phyloP scores from a whole-genome alignment of 768 basidiomycete genomes.

The Boletus fagicola region DNA sequence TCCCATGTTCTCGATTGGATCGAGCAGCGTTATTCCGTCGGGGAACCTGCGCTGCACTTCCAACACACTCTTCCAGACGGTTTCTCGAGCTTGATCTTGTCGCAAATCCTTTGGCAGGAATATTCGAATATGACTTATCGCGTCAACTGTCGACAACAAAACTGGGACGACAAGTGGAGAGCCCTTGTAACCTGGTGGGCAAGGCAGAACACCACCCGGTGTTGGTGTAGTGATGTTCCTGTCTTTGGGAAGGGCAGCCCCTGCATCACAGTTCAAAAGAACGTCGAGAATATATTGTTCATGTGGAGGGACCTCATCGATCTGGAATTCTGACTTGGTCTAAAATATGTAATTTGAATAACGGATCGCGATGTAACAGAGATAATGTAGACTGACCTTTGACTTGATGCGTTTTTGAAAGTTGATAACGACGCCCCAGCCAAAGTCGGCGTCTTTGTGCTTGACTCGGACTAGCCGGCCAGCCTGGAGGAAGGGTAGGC shows the following conservation, averaged over 20 bases:
- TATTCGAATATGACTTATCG: conserved; percentile 83
- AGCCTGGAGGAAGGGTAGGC: conserved; percentile 89
- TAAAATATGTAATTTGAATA: conserved; percentile 22
- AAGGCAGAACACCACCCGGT: conserved; percentile 74
- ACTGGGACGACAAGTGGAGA: conserved; percentile 86
- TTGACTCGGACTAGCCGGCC: conserved; percentile 93
- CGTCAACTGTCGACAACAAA: conserved; percentile 80
- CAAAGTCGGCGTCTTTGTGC: conserved; percentile 85
- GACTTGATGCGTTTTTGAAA: conserved; percentile 84
- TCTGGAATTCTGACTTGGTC: conserved; percentile 63
- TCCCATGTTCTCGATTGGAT: conserved; percentile 92
- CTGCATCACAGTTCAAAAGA: conserved; percentile 73
- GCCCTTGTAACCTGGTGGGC: conserved; percentile 68
- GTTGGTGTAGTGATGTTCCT: conserved; percentile 52
- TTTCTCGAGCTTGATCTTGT: conserved; percentile 69
- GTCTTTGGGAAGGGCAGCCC: conserved; percentile 59
- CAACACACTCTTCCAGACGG: conserved; percentile 83
- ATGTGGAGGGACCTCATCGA: conserved; percentile 75
- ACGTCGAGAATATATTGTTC: conserved; percentile 94
- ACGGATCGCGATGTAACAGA: not conserved
- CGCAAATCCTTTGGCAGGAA: conserved; percentile 89
- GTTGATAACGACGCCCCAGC: conserved; percentile 94
- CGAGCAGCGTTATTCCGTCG: conserved; percentile 80
- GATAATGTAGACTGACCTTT: conserved; percentile 49
- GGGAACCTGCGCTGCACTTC: conserved; percentile 93